A percentile compares a stretch with the other conserved stretches of the same genome.
These are phyloP conservation scores for Tremella mesenterica DNA, from an alignment of 768 basidiomycete species.

Conservation along the genomic window DNA sequence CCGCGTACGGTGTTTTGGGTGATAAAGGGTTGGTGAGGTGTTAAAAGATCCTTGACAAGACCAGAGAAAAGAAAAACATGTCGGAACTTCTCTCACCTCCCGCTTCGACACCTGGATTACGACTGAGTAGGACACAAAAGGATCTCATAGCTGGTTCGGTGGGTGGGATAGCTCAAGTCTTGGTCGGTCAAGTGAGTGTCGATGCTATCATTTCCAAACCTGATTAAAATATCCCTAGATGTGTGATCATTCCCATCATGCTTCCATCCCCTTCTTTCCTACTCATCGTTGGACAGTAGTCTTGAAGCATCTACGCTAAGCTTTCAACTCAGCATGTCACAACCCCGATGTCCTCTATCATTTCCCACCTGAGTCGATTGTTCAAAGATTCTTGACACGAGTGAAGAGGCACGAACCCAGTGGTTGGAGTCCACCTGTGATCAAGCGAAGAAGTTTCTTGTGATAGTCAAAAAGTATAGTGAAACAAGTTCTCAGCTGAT, in stretches of 20 bases:
- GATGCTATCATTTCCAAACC: too few relatives aligned
- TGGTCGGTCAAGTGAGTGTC: constrained; percentile 32
- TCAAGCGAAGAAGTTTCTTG: constrained; percentile 38
- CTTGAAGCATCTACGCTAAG: neutral
- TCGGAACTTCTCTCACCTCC: constrained; percentile 38
- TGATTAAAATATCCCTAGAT: too few relatives aligned
- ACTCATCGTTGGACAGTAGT: neutral
- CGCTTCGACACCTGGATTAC: constrained; percentile 15
- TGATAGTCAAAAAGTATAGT: too few relatives aligned
- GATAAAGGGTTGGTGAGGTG: too few relatives aligned
- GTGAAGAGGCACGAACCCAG: neutral
- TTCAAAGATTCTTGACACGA: neutral
- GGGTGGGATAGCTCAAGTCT: constrained; percentile 71
- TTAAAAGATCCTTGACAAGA: too few relatives aligned
- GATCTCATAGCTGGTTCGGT: constrained; percentile 81
- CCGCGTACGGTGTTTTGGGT: too few relatives aligned
- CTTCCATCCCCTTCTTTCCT: neutral
- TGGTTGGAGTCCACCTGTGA: constrained; percentile 4
- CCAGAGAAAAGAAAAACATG: too few relatives aligned
- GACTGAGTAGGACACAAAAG: constrained; percentile 54
- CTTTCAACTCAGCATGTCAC: too few relatives aligned
- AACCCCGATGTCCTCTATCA: too few relatives aligned
- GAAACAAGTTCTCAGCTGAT: too few relatives aligned
- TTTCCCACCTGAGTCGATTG: too few relatives aligned
- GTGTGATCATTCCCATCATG: too few relatives aligned